A percentile compares a stretch with the other conserved stretches of the same genome.
phyloP scores from a whole-genome alignment of 306 rosid genomes.

The Hippophae rhamnoides region DNA sequence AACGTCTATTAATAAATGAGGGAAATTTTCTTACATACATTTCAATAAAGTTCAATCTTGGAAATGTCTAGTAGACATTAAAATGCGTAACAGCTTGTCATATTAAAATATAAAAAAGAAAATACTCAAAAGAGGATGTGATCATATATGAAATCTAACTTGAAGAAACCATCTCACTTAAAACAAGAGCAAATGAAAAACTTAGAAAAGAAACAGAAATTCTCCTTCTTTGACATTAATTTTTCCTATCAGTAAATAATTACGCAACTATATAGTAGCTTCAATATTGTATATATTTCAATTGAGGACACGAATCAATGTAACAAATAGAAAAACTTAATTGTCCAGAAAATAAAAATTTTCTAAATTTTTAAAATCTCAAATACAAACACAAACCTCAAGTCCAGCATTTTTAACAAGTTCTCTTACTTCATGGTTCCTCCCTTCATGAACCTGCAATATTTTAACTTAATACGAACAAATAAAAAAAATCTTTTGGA shows the following conservation, averaged over 20 bases:
- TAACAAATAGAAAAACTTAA: background rate
- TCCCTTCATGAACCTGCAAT: slow-evolving; percentile 88
- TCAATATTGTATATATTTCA: background rate
- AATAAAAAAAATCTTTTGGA: background rate
- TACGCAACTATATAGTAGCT: background rate
- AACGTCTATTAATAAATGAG: background rate
- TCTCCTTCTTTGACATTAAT: background rate
- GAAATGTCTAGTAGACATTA: background rate
- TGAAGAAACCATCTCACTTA: background rate
- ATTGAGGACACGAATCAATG: background rate
- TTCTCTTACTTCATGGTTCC: slow-evolving; percentile 95
- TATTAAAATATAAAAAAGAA: too few relatives aligned
- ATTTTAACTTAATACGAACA: slow-evolving; percentile 27
- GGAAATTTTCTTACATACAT: background rate
- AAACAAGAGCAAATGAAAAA: background rate
- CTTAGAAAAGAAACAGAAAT: background rate
- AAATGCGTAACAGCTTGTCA: background rate
- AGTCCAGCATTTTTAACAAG: slow-evolving; percentile 85
- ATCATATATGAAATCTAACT: background rate
- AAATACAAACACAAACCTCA: slow-evolving; percentile 45
- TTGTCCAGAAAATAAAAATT: background rate
- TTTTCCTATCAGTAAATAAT: background rate
- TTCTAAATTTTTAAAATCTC: slow-evolving; percentile 4
- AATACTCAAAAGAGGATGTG: background rate
- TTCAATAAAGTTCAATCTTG: background rate